Conservation (phyloP, 768 basidiomycete genomes). For the Leccinum fibrillosum region DNA sequence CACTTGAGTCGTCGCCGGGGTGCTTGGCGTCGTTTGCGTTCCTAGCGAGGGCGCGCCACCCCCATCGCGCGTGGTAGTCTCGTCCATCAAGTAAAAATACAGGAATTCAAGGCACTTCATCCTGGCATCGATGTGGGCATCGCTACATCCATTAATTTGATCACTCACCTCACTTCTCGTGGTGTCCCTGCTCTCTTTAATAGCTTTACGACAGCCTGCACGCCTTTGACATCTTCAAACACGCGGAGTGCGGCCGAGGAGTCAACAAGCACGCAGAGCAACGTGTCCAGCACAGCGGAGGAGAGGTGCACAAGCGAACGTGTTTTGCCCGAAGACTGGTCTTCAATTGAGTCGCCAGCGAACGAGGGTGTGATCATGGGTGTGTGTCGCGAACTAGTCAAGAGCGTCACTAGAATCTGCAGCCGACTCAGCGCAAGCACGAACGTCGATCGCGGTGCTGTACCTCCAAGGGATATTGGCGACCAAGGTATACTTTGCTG, state of each 20-base stretch:
- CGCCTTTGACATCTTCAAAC: constrained; percentile 76
- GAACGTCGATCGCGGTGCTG: neutral
- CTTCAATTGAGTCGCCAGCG: neutral
- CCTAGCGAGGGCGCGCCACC: constrained; percentile 2
- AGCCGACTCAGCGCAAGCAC: constrained; percentile 5
- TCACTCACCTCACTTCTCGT: constrained; percentile 80
- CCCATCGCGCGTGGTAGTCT: constrained; percentile 39
- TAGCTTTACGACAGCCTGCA: constrained; percentile 81
- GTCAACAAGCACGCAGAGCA: constrained; percentile 89
- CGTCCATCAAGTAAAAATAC: constrained; percentile 92
- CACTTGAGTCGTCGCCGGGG: constrained; percentile 27
- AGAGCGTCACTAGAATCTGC: constrained; percentile 69
- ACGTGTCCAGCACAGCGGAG: constrained; percentile 74
- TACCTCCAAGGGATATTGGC: constrained; percentile 68
- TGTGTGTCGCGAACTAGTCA: constrained; percentile 68
- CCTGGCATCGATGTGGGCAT: constrained; percentile 37
- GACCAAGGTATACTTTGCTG: constrained; percentile 69
- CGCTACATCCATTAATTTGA: constrained; percentile 38
- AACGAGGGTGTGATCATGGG: constrained; percentile 27
- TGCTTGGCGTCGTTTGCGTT: constrained; percentile 35
- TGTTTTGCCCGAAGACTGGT: constrained; percentile 22
- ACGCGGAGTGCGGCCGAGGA: constrained; percentile 66
- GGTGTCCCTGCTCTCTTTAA: constrained; percentile 83
- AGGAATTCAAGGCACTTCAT: constrained; percentile 97
- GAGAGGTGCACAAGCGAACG: constrained; percentile 47